Percentiles rank a stretch among this genome's conserved stretches.
These are phyloP conservation scores for Eucalyptus pauciflora DNA, from an alignment of 345 rosid genomes.

Conservation along the genomic window DNA sequence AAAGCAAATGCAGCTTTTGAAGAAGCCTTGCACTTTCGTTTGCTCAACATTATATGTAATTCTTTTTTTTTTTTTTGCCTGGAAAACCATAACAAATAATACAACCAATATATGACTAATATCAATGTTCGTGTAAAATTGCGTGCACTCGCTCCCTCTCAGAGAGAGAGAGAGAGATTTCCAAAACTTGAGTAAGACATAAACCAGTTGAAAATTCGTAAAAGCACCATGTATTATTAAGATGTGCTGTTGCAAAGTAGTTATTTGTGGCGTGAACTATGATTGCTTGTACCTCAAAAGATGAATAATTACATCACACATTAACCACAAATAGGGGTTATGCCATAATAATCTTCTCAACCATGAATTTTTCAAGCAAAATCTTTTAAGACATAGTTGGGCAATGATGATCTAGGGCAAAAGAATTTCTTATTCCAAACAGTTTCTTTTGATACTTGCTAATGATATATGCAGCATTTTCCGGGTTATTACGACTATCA, in stretches of 20 bases:
- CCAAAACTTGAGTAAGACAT: conserved; percentile 73
- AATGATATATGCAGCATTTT: background rate
- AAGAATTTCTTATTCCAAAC: background rate
- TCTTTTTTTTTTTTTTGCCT: background rate
- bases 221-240: conserved; percentile 91
- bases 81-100: background rate
- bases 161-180: background rate
- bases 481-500: background rate
- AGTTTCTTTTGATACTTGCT: background rate
- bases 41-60: background rate
- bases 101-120: background rate
- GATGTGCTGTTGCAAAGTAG: conserved; percentile 89
- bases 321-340: background rate
- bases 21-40: background rate
- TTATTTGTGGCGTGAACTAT: conserved; percentile 91
- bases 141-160: background rate
- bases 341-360: background rate
- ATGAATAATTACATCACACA: background rate
- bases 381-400: background rate
- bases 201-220: conserved; percentile 74
- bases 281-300: conserved; percentile 83
- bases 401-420: background rate
- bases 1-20: background rate
- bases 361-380: background rate
- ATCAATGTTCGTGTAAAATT: background rate